Evolutionary conservation across 345 rosid species (phyloP), one percentile per base, ranked within the genome.

Genomic region (Syzygium grande): DNA sequence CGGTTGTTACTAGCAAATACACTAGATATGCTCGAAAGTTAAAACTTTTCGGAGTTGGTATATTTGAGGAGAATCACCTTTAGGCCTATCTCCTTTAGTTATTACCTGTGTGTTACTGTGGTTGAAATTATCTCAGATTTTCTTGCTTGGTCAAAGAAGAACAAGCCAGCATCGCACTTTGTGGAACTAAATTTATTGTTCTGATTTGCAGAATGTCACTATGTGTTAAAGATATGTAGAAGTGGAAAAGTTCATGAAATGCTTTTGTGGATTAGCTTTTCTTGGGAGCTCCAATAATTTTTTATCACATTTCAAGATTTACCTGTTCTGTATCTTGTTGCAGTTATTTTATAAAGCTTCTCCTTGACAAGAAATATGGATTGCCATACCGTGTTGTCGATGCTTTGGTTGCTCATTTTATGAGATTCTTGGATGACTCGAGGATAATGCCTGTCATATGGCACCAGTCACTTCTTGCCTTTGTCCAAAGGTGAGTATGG

Each of bases 361-460:
- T 98, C 43, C 90, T 98, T 91, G 99, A 98, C 89, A 98, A 98
- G 95, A 97, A 98, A 89, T 96, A 98, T 84, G 95, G 94, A 84
- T 93, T 97, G 92, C 99, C 99, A 23, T 93, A 93, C 87, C 94
- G 96, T 11, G 99, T 96, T 23, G 90, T 97, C 77, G 98, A 97
- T 92, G 96, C 98, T 77, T 79, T 96, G 88, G 94, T 95, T 63
- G 93, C 94, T 88, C 98, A 97, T 90, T 98, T 95, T 88, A 93
- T 95, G 99, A 94, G 94, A 88, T 98, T 97, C 89, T 84, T 89
- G 4, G 95, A 94, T 9, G 99, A 98, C 52, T 84, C 94, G 78
- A 93, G 98, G 91, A 89, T 90, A 73, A 98, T 98, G 99, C 99
- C 99, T 34, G 99, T 98, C 61, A 97, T 96, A 90, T 98, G 99